Conservation (phyloP, 495 filamentous ascomycete genomes). For the Bryoglossum gracile region DNA sequence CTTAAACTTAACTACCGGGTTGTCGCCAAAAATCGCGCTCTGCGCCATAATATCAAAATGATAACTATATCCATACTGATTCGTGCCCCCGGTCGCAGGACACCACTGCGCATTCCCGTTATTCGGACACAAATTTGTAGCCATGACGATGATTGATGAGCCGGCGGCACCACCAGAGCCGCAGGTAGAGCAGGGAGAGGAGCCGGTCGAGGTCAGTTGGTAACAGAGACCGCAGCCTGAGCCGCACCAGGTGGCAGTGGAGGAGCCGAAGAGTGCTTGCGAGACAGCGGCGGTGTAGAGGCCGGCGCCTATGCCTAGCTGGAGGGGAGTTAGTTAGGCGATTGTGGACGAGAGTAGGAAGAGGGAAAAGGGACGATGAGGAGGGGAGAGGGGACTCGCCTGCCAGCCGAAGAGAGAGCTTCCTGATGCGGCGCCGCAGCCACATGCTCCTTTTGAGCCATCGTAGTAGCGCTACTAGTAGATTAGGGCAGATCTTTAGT, state of each 20-base stretch:
- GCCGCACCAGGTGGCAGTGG: slow-evolving; percentile 30
- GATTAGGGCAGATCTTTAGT: background rate
- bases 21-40: slow-evolving; percentile 32
- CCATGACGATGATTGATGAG: slow-evolving; percentile 35
- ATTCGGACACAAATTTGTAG: slow-evolving; percentile 36
- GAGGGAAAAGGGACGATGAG: background rate
- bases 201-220: slow-evolving; percentile 32
- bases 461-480: slow-evolving; percentile 30
- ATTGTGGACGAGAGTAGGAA: background rate
- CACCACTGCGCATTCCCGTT: slow-evolving; percentile 37
- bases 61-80: slow-evolving; percentile 35
- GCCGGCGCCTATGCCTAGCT: slow-evolving; percentile 8
- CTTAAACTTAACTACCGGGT: slow-evolving; percentile 34
- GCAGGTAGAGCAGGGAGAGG: slow-evolving; percentile 26
- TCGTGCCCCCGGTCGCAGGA: slow-evolving; percentile 25
- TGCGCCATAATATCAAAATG: slow-evolving; percentile 39
- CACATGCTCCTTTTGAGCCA: slow-evolving; percentile 30
- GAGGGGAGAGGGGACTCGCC: slow-evolving; percentile 4
- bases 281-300: slow-evolving; percentile 31
- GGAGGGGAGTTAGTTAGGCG: background rate
- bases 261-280: slow-evolving; percentile 28
- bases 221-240: slow-evolving; percentile 36
- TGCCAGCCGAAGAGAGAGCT: slow-evolving; percentile 25
- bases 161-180: slow-evolving; percentile 31
- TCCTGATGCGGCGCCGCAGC: slow-evolving; percentile 25